Conservation (phyloP, 1,139 yeast species). For the Magnusiomyces fungicola region DNA sequence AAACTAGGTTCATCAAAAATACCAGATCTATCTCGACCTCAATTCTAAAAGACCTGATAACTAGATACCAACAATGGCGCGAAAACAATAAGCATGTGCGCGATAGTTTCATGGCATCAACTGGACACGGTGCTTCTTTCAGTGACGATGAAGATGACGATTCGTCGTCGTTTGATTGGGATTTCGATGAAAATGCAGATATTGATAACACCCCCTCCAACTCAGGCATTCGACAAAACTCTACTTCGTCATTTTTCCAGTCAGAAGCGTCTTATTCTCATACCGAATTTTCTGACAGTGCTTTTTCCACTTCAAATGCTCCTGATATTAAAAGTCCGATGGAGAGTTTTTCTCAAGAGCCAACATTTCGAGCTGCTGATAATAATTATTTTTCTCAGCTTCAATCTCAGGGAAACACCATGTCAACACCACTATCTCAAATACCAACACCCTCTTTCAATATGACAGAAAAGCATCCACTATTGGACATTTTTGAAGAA, state of each 20-base stretch:
- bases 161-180: conserved; percentile 73
- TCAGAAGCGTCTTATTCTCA: too few species aligned
- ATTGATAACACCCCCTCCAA: too few species aligned
- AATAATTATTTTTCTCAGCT: background rate
- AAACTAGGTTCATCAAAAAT: conserved; percentile 60
- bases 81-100: conserved; percentile 28
- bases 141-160: conserved; percentile 28
- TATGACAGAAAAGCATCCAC: conserved; percentile 12
- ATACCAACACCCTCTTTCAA: background rate
- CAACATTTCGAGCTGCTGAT: background rate
- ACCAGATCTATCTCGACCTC: conserved; percentile 55
- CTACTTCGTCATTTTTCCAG: too few species aligned
- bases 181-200: conserved; percentile 51
- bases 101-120: conserved; percentile 22
- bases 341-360: background rate
- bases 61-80: conserved; percentile 69
- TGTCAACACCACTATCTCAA: background rate
- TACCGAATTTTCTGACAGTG: too few species aligned
- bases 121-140: conserved; percentile 23
- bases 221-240: too few species aligned
- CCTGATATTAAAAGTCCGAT: background rate
- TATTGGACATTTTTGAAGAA: conserved; percentile 13
- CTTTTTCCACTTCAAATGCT: background rate
- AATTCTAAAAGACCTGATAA: conserved; percentile 66
- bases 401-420: background rate